phyloP scores from a whole-genome alignment of 2,329 filamentous ascomycete species.

The Lecanoromycetidae sp. region DNA sequence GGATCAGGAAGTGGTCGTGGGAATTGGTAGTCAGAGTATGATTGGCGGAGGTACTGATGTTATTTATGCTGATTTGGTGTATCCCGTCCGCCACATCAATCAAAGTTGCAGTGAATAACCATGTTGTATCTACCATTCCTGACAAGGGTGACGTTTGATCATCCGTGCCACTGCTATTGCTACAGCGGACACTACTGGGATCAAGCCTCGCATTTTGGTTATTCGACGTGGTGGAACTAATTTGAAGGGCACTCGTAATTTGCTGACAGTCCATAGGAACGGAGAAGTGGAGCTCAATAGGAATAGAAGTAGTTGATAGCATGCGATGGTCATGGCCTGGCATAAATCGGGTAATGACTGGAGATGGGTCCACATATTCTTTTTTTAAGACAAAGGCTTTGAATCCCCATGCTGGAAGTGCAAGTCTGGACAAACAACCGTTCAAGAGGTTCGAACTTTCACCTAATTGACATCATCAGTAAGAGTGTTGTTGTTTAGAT shows the following conservation, averaged over 20 bases:
- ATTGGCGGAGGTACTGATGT: constrained; percentile 35
- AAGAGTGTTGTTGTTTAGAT: too few species aligned
- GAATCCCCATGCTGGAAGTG: constrained; percentile 45
- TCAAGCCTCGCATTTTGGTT: constrained; percentile 35
- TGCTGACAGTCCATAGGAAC: constrained; percentile 48
- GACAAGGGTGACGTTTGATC: constrained; percentile 29
- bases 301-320: constrained; percentile 38
- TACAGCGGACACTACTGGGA: constrained; percentile 35
- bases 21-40: too few species aligned
- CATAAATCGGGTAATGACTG: constrained; percentile 47
- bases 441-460: too few species aligned
- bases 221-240: constrained; percentile 42
- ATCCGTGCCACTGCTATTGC: constrained; percentile 22
- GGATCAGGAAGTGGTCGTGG: constrained; percentile 53
- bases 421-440: constrained; percentile 44
- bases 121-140: constrained; percentile 43
- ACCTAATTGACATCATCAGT: too few species aligned
- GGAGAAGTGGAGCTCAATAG: constrained; percentile 47
- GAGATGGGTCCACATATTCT: constrained; percentile 40
- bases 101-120: constrained; percentile 42
- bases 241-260: constrained; percentile 37
- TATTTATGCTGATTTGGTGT: constrained; percentile 46
- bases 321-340: constrained; percentile 51
- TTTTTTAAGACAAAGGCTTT: constrained; percentile 46
- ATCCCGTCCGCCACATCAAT: constrained; percentile 48